Percentiles rank a stretch among this genome's conserved stretches.
phyloP scores from a whole-genome alignment of 768 basidiomycete species.

The Dacryopinax primogenitus region DNA sequence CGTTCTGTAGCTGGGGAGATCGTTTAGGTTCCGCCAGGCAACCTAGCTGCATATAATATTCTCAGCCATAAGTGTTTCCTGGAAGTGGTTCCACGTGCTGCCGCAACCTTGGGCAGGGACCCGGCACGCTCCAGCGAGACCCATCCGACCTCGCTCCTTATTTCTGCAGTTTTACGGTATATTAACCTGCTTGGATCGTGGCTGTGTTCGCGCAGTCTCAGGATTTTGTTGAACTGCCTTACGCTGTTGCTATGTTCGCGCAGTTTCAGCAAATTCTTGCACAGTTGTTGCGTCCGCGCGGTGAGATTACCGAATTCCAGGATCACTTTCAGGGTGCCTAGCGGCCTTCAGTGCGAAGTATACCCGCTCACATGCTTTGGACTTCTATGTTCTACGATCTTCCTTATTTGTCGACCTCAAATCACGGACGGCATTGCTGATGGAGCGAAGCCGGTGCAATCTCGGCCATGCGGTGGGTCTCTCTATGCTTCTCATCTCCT shows the following conservation, averaged over 20 bases:
- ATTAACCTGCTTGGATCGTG: no score
- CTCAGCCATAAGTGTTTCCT: not conserved
- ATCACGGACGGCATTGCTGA: not conserved
- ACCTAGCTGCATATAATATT: no score
- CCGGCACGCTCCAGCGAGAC: no score
- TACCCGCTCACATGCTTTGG: not conserved
- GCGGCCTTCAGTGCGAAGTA: not conserved
- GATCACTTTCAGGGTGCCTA: not conserved
- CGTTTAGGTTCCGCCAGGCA: no score
- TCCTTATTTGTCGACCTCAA: not conserved
- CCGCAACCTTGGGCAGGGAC: not conserved
- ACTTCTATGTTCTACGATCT: not conserved
- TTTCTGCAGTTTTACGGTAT: no score
- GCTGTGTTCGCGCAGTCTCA: no score
- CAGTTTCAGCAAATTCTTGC: not conserved
- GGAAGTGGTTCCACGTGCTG: not conserved
- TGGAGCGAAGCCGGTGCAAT: constrained; percentile 8
- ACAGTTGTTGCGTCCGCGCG: not conserved
- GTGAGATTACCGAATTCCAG: not conserved
- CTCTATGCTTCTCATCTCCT: not conserved
- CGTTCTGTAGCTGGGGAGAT: no score
- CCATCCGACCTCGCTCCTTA: no score
- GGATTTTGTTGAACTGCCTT: no score
- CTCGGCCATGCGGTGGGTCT: constrained; percentile 5
- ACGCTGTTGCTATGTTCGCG: no score